Evolutionary conservation across 768 basidiomycete genomes (phyloP).

Genomic region (Mycena maculata): DNA sequence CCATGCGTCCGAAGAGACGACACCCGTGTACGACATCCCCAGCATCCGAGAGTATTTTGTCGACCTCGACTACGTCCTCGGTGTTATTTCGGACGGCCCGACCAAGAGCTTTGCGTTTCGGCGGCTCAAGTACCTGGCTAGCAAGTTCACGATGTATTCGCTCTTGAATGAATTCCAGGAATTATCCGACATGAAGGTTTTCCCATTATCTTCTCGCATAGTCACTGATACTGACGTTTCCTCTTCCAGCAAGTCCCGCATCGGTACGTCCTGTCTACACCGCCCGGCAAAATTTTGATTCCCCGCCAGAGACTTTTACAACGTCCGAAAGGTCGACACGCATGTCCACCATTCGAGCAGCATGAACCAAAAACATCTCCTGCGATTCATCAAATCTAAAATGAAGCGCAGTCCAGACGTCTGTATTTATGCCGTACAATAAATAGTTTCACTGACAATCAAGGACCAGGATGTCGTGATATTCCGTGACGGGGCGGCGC

Average conservation of each 20-base stretch:
- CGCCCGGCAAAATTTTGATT: slow-evolving; percentile 2
- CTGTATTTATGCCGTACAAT: slow-evolving; percentile 35
- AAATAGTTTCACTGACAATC: not conserved
- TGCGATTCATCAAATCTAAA: slow-evolving; percentile 99
- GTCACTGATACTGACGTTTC: not conserved
- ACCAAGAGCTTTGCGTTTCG: slow-evolving; percentile 96
- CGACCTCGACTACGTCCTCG: slow-evolving; percentile 91
- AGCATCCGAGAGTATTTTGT: slow-evolving; percentile 94
- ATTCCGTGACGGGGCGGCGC: slow-evolving; percentile 89
- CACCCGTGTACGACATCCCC: slow-evolving; percentile 82
- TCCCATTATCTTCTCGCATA: not conserved
- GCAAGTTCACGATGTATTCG: slow-evolving; percentile 94
- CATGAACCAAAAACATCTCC: slow-evolving; percentile 99
- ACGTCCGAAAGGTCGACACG: slow-evolving; percentile 97
- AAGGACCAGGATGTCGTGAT: slow-evolving; percentile 95
- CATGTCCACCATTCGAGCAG: slow-evolving; percentile 98
- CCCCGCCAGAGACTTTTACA: slow-evolving; percentile 92
- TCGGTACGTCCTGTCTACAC: slow-evolving; percentile 57
- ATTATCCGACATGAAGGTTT: slow-evolving; percentile 96
- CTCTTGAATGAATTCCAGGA: slow-evolving; percentile 95
- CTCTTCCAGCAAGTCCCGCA: slow-evolving; percentile 78
- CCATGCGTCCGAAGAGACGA: slow-evolving; percentile 46
- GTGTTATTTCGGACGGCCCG: slow-evolving; percentile 94
- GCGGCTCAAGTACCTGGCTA: slow-evolving; percentile 88
- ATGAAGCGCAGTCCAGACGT: slow-evolving; percentile 91